Conservation (phyloP, 108 stramenopile species). For the Bacterosira constricta region DNA sequence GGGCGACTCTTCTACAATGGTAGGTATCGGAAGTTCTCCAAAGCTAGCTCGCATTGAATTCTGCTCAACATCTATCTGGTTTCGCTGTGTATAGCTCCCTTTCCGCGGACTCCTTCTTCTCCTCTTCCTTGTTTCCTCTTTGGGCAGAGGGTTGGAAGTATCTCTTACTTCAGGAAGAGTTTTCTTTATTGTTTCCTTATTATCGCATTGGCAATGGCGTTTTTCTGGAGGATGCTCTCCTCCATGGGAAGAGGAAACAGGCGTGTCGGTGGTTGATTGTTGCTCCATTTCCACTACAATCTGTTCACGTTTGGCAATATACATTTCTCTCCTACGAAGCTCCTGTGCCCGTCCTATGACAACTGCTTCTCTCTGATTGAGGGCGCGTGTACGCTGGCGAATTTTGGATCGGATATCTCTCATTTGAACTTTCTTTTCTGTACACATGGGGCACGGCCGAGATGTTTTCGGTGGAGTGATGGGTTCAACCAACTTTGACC, state of each 20-base stretch:
- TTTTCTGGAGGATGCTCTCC: not conserved
- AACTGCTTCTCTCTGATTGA: conserved; percentile 16
- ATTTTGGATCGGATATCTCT: conserved; percentile 7
- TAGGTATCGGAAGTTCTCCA: conserved; percentile 8
- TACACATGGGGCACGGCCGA: conserved; percentile 4
- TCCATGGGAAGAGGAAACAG: not conserved
- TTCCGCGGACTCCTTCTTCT: not conserved
- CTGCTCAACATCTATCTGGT: not conserved
- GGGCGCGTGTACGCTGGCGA: conserved; percentile 1
- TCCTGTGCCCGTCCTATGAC: conserved; percentile 13
- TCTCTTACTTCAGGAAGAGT: not conserved
- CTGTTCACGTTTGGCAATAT: conserved; percentile 9
- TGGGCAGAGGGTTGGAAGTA: not conserved
- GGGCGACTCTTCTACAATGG: conserved; percentile 17
- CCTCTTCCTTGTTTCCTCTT: not conserved
- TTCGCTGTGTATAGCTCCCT: not conserved
- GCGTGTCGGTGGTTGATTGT: not conserved
- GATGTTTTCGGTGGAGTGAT: conserved; percentile 1
- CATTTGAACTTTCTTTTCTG: conserved; percentile 11
- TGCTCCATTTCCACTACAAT: not conserved
- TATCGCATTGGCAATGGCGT: not conserved
- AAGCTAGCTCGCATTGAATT: conserved; percentile 12
- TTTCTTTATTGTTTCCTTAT: not conserved
- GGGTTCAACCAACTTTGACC: not conserved
- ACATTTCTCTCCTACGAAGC: conserved; percentile 10